phyloP scores from a whole-genome alignment of 805 yeast genomes.

The Danielia reshetovae region DNA sequence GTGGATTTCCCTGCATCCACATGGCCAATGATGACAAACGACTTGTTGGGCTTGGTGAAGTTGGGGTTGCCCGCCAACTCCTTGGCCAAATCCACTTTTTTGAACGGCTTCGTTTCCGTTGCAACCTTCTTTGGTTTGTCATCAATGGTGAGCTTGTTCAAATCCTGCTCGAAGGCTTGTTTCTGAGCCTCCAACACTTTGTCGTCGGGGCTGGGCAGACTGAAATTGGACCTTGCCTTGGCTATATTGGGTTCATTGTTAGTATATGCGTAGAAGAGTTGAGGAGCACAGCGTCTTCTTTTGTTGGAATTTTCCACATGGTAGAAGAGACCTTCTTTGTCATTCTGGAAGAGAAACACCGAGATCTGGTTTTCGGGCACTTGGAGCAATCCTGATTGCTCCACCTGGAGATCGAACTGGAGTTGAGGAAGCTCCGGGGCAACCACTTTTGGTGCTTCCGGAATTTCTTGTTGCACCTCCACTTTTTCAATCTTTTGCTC shows the following conservation, averaged over 20 bases:
- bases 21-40: constrained; percentile 82
- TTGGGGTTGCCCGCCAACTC: constrained; percentile 32
- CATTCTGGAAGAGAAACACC: constrained; percentile 3
- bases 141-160: constrained; percentile 25
- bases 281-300: constrained; percentile 3
- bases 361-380: constrained; percentile 8
- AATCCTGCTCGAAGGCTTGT: constrained; percentile 32
- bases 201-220: constrained; percentile 82
- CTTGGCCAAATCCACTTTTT: constrained; percentile 38
- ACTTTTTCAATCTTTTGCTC: not conserved
- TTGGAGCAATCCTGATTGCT: constrained; percentile 6
- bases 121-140: constrained; percentile 9
- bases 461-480: not conserved
- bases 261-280: constrained; percentile 35
- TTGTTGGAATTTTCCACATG: not conserved
- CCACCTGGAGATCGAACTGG: constrained; percentile 6
- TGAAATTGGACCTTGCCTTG: constrained; percentile 52
- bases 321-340: not conserved
- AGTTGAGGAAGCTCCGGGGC: not conserved
- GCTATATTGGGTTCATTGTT: constrained; percentile 35
- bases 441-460: not conserved
- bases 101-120: constrained; percentile 38
- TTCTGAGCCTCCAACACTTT: constrained; percentile 56
- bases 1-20: constrained; percentile 87
- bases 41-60: constrained; percentile 49